Percentiles rank a stretch among this genome's conserved stretches.
phyloP scores from a whole-genome alignment of 2,329 filamentous ascomycete species.

The Atkinsonella texensis region DNA sequence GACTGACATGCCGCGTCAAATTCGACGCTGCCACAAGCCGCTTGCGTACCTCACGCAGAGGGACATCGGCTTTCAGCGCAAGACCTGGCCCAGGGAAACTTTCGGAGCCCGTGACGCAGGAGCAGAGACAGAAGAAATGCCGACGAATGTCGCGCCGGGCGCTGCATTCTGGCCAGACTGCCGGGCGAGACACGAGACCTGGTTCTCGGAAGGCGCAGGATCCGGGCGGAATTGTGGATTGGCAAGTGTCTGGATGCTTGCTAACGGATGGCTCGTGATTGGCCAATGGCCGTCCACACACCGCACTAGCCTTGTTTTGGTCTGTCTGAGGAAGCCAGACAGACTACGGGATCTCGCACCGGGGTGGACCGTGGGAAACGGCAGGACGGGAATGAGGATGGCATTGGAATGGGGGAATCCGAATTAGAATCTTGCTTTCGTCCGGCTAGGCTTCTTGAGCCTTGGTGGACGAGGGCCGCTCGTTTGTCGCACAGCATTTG shows the following conservation, averaged over 20 bases:
- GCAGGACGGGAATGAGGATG: background rate
- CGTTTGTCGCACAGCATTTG: no score
- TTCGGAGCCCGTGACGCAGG: no score
- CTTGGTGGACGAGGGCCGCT: no score
- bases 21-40: no score
- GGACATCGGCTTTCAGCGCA: no score
- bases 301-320: background rate
- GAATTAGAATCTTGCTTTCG: no score
- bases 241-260: background rate
- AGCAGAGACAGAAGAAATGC: background rate
- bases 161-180: background rate
- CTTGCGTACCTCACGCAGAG: no score
- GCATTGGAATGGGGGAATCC: no score
- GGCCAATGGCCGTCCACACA: background rate
- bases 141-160: background rate
- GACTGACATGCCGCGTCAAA: no score
- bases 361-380: background rate
- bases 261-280: background rate
- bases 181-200: background rate
- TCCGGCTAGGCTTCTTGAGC: no score
- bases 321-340: background rate
- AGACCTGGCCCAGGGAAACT: no score
- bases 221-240: background rate
- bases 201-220: conserved; percentile 1
- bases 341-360: background rate